A percentile compares a stretch with the other conserved stretches of the same genome.
These are phyloP conservation scores for Vitis riparia DNA, from an alignment of 164 flowering plant species.

Conservation along the genomic window DNA sequence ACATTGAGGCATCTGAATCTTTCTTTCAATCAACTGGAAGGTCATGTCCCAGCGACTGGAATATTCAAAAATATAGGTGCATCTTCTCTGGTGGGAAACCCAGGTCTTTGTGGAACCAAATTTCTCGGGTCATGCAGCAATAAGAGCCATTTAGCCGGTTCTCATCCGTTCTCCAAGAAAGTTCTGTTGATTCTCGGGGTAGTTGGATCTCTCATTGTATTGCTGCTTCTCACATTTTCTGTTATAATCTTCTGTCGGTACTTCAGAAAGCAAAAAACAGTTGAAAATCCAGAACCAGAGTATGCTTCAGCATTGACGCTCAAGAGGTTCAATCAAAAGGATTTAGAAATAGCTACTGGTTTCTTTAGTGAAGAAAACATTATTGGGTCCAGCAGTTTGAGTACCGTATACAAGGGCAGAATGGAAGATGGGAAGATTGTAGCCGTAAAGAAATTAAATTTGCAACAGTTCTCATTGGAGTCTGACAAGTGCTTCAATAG, in stretches of 20 bases:
- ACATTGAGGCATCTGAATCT: constrained; percentile 59
- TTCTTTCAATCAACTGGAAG: constrained; percentile 73
- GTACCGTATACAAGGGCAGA: constrained; percentile 76
- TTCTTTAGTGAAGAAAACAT: constrained; percentile 52
- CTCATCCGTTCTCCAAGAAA: constrained; percentile 37
- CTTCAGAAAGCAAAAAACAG: constrained; percentile 20
- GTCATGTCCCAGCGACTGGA: constrained; percentile 58
- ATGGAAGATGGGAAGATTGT: constrained; percentile 47
- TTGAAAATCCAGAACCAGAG: constrained; percentile 18
- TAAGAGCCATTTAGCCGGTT: constrained; percentile 7
- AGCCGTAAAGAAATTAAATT: constrained; percentile 67
- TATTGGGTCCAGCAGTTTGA: constrained; percentile 60
- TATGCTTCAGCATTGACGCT: constrained; percentile 31
- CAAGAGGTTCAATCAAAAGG: constrained; percentile 50
- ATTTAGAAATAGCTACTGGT: constrained; percentile 56
- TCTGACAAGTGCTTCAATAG: constrained; percentile 66
- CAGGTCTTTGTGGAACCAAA: constrained; percentile 59
- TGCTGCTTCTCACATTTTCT: constrained; percentile 30
- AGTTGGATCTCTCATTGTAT: constrained; percentile 35
- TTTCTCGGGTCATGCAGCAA: constrained; percentile 37
- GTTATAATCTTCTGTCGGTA: constrained; percentile 15
- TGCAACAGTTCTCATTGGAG: constrained; percentile 48
- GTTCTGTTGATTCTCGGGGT: constrained; percentile 26
- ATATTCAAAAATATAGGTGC: constrained; percentile 37
- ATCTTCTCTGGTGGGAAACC: constrained; percentile 56